Base-by-base conservation (phyloP, 345 rosid species). In the Citrus mangshanensis region DNA sequence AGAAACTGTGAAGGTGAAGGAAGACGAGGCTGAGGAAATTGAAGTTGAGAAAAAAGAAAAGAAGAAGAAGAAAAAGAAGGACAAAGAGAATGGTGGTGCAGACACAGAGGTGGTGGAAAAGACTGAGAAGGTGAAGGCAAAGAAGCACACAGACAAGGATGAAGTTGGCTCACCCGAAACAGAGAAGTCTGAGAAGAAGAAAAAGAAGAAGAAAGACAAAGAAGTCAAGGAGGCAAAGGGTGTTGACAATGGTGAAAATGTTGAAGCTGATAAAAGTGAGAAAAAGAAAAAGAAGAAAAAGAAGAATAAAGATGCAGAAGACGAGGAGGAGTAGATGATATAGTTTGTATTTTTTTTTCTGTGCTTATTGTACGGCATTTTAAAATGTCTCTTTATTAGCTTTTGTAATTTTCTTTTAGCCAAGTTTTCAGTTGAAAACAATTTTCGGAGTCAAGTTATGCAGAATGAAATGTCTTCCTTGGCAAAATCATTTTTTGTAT, bases 231-330 rank as follows among this genome's bases (percentile, higher is more conserved):
- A 85, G 77, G 87, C 70, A 7, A 76, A 59, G 25, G 74, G 51
- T 46, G 70, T 51, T 73, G 86, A 80, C 34, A 82, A 87, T 64
- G 88, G 83, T 1, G 87, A 80, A 75, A 81, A 76, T 77, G 79
- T 78, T 7, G 80, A 78, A 75, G 88, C 83, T 14, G 91, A 84
- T 61, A 84, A 86, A 74, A 93, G 92, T 70, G 90, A 91, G 83
- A 92, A 93, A 89, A 90, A 89, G 73, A 89, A 90, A 79, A 91
- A 89, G 77, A 91, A 91, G 81, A 88, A 94, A 24, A 83, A 92
- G 79, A 86, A 93, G 83, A 86, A 83, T 42, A 88, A 90, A 75
- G 89, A 76, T 27, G 87, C 81, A 46, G 91, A 80, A 49, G 86
- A 32, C 0, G 4, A 30, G 32, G 32, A 22, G 28, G 70, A 81